Evolutionary conservation across 2,329 filamentous ascomycete species (phyloP), one percentile per base, ranked within the genome.

Genomic region (Verticillium klebahnii): DNA sequence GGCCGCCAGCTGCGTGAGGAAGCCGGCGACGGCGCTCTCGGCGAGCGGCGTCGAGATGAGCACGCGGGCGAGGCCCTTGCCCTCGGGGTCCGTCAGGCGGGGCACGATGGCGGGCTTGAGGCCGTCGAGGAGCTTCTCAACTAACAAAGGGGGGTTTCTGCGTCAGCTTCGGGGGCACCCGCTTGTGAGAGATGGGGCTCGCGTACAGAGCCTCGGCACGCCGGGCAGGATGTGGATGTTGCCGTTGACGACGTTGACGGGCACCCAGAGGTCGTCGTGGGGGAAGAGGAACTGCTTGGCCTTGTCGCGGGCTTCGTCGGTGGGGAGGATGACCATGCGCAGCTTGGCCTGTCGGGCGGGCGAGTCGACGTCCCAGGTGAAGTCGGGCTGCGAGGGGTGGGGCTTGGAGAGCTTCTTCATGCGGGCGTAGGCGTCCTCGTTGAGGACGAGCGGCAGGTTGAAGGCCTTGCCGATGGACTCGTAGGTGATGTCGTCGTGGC

Each of bases 401-500:
- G 88, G 88, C 72, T 87, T 90, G 34, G 89, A 92, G 9, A 97
- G 82, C 64, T 78, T 82, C 77, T 91, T 93, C 95, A 98, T 98
- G 71, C 89, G 88, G 66, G 86, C 83, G 68, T 89, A 90, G 0
- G 93, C 89, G 62, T 86, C 85, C 54, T 91, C 78, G 79, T 98
- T 92, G 32, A 96, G 83, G 67, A 88, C 84, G 19, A 98, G 80
- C 15, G 88, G 85, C 8, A 97, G 81, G 54, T 81, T 78, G 74
- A 97, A 98, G 8, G 93, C 95, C 73, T 92, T 93, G 66, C 92
- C 93, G 73, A 99, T 96, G 45, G 92, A 94, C 71, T 91, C 83
- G 78, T 99, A 99, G 31, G 95, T 98, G 68, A 98, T 98, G 73
- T 99, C 95, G 75, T 99, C 95, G 80, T 98, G 94, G 61, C 92